A percentile compares a stretch with the other conserved stretches of the same genome.
Conservation (phyloP, 345 rosid species). For the Dipteronia dyeriana region DNA sequence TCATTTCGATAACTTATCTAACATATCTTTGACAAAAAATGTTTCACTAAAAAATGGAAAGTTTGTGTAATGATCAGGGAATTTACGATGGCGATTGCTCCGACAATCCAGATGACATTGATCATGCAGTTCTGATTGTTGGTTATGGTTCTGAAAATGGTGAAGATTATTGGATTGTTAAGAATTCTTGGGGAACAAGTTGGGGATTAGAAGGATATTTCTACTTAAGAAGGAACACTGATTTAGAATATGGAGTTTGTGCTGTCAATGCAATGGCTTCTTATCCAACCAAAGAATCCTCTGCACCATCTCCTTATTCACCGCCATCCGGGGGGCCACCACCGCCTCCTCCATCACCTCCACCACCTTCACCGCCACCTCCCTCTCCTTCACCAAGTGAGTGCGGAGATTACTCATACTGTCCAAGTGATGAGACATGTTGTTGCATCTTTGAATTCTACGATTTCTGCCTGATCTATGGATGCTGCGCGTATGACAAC, state of each 20-base stretch:
- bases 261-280: constrained; percentile 75
- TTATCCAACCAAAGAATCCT: constrained; percentile 60
- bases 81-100: constrained; percentile 65
- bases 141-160: constrained; percentile 69
- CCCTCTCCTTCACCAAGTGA: constrained; percentile 58
- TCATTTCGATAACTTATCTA: not conserved
- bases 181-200: constrained; percentile 78
- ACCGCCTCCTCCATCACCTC: constrained; percentile 30
- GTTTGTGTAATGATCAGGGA: constrained; percentile 35
- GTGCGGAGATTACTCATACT: constrained; percentile 62
- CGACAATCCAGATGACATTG: constrained; percentile 54
- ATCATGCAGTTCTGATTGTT: constrained; percentile 74
- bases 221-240: constrained; percentile 44
- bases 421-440: constrained; percentile 61
- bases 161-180: constrained; percentile 84
- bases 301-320: constrained; percentile 60
- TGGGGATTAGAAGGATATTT: constrained; percentile 74
- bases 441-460: constrained; percentile 55
- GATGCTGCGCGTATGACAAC: constrained; percentile 64
- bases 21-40: constrained; percentile 6
- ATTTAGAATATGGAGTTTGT: constrained; percentile 47
- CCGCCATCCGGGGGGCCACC: constrained; percentile 29
- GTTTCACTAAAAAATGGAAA: not conserved
- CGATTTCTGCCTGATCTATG: constrained; percentile 51
- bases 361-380: constrained; percentile 46